These are phyloP conservation scores for Pelagomonas calceolata DNA, from an alignment of 108 stramenopile genomes.

Conservation along the genomic window DNA sequence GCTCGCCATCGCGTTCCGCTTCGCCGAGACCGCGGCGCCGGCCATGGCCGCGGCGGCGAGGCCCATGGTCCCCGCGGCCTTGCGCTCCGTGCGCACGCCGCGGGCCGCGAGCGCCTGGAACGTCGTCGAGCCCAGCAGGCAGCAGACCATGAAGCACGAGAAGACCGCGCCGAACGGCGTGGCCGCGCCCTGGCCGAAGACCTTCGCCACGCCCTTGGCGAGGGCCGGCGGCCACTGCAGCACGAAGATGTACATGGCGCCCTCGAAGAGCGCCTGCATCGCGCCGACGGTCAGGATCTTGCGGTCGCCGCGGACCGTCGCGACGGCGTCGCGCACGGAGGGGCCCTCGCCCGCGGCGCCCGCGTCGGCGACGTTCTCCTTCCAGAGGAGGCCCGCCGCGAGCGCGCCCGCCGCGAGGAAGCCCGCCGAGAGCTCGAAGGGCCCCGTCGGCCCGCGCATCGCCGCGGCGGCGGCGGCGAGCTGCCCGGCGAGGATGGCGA, in stretches of 20 bases:
- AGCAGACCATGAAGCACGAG: slow-evolving; percentile 85
- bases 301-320: slow-evolving; percentile 56
- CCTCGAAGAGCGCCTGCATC: slow-evolving; percentile 84
- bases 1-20: neutral
- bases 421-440: slow-evolving; percentile 83
- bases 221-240: slow-evolving; percentile 88
- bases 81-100: slow-evolving; percentile 53
- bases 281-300: slow-evolving; percentile 82
- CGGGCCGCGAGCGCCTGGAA: slow-evolving; percentile 54
- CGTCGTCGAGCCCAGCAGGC: slow-evolving; percentile 69
- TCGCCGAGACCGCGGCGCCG: slow-evolving; percentile 14
- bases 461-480: slow-evolving; percentile 68
- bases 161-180: slow-evolving; percentile 80
- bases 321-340: slow-evolving; percentile 66
- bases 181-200: slow-evolving; percentile 38
- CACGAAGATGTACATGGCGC: slow-evolving; percentile 91
- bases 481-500: slow-evolving; percentile 85
- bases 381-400: slow-evolving; percentile 64
- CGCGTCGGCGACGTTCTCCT: slow-evolving; percentile 68
- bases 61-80: slow-evolving; percentile 52
- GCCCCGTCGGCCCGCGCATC: slow-evolving; percentile 76
- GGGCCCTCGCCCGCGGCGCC: slow-evolving; percentile 8
- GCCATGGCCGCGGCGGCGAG: slow-evolving; percentile 72
- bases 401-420: slow-evolving; percentile 69
- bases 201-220: slow-evolving; percentile 41